Conservation (phyloP, 306 rosid species). For the Sicyos edulis region DNA sequence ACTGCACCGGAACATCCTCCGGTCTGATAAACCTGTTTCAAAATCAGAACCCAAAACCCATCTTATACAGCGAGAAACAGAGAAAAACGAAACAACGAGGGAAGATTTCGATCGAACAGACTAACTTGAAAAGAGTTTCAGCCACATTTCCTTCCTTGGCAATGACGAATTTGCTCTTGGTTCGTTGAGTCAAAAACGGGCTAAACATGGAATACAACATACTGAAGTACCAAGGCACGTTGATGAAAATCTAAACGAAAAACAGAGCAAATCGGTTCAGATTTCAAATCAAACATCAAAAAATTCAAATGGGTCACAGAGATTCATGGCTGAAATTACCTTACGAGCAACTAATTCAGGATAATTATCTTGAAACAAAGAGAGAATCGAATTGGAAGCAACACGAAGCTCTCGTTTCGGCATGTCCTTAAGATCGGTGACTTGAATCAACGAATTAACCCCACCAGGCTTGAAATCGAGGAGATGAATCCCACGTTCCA, state of each 20-base stretch:
- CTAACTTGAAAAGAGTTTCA: constrained; percentile 88
- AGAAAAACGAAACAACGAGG: neutral
- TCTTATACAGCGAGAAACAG: neutral
- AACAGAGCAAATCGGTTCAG: neutral
- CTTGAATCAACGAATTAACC: constrained; percentile 77
- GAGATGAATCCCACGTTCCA: constrained; percentile 70
- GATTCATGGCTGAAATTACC: constrained; percentile 27
- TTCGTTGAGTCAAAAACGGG: constrained; percentile 88
- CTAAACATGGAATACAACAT: constrained; percentile 82
- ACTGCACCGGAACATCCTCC: constrained; percentile 85
- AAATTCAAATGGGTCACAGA: neutral
- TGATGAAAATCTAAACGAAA: constrained; percentile 73
- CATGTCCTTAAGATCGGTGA: constrained; percentile 95
- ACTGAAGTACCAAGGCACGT: constrained; percentile 98
- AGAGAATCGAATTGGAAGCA: constrained; percentile 86
- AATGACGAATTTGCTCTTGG: constrained; percentile 93
- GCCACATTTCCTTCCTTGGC: constrained; percentile 92
- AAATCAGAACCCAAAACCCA: constrained; percentile 25
- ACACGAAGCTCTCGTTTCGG: constrained; percentile 90
- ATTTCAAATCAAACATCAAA: neutral
- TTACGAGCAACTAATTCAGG: constrained; percentile 95
- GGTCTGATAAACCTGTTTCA: constrained; percentile 73
- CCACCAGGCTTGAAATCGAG: constrained; percentile 88
- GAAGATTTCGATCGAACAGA: neutral
- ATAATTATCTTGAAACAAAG: constrained; percentile 86